Percentiles rank a stretch among this genome's conserved stretches.
phyloP scores from a whole-genome alignment of 2,329 filamentous ascomycete genomes.

The Hypoxylon sp. region DNA sequence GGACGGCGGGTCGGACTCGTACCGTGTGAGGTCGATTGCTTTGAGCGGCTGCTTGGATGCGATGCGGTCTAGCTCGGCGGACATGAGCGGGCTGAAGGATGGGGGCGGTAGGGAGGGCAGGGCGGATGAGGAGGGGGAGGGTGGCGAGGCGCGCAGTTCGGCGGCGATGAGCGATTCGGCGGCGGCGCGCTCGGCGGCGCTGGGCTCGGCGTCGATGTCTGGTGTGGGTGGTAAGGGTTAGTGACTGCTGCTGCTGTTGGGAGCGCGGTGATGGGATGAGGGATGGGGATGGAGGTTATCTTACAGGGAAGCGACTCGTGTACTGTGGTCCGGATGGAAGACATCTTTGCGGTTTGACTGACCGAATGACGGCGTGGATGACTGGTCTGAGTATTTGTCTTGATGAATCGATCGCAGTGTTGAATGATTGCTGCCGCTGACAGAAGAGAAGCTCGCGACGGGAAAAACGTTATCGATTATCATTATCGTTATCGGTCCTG shows the following conservation, averaged over 20 bases:
- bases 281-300: slow-evolving; percentile 40
- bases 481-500: slow-evolving; percentile 19
- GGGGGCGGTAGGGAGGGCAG: slow-evolving; percentile 62
- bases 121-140: slow-evolving; percentile 58
- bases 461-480: slow-evolving; percentile 18
- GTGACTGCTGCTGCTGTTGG: background rate
- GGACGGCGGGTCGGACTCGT: slow-evolving; percentile 73
- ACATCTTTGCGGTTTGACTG: slow-evolving; percentile 58
- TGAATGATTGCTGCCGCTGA: slow-evolving; percentile 2
- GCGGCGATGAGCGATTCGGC: slow-evolving; percentile 74
- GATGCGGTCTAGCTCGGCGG: slow-evolving; percentile 73
- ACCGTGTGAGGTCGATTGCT: slow-evolving; percentile 79
- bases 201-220: slow-evolving; percentile 85
- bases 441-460: background rate
- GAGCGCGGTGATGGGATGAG: background rate
- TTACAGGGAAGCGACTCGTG: slow-evolving; percentile 85
- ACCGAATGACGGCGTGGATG: background rate
- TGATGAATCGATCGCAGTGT: background rate
- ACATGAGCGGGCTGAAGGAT: slow-evolving; percentile 70
- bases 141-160: slow-evolving; percentile 64
- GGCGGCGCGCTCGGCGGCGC: slow-evolving; percentile 66
- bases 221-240: slow-evolving; percentile 36
- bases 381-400: background rate
- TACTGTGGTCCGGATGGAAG: slow-evolving; percentile 68
- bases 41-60: slow-evolving; percentile 64